phyloP scores from a whole-genome alignment of 495 filamentous ascomycete species.

The Friedmanniomyces simplex region DNA sequence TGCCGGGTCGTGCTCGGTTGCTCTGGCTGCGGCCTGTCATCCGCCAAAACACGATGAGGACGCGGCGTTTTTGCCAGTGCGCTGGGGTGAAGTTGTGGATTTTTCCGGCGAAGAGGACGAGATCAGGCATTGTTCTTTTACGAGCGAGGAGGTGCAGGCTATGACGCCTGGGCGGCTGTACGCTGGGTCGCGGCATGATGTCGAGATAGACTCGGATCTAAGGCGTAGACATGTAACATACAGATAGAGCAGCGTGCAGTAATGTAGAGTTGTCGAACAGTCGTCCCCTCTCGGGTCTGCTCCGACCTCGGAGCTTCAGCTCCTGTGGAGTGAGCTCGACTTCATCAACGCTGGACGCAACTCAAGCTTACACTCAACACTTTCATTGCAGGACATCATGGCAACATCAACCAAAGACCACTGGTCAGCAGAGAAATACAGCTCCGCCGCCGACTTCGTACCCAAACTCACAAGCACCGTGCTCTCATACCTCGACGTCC shows the following conservation, averaged over 20 bases:
- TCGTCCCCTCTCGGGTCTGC: not conserved
- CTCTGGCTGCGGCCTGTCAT: constrained; percentile 27
- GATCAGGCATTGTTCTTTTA: constrained; percentile 11
- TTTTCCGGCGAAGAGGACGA: constrained; percentile 1
- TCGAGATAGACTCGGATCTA: not conserved
- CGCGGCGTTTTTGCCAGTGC: constrained; percentile 13
- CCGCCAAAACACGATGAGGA: constrained; percentile 21
- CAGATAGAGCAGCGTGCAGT: not conserved
- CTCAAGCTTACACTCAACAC: not conserved
- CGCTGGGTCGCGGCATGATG: not conserved
- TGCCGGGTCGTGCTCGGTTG: constrained; percentile 26
- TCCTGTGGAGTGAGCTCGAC: not conserved
- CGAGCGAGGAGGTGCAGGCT: constrained; percentile 2
- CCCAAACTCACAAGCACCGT: constrained; percentile 56
- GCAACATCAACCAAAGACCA: constrained; percentile 10
- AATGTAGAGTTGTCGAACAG: not conserved
- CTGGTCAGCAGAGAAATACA: constrained; percentile 36
- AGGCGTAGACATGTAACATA: not conserved
- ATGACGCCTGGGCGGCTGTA: constrained; percentile 7
- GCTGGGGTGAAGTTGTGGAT: constrained; percentile 10
- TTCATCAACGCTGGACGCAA: not conserved
- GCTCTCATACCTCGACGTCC: constrained; percentile 52
- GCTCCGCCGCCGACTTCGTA: constrained; percentile 59
- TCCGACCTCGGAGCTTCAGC: constrained; percentile 2
- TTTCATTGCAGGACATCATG: not conserved